Base-by-base conservation (phyloP, 768 basidiomycete genomes). In the Rhodotorula graminis region DNA sequence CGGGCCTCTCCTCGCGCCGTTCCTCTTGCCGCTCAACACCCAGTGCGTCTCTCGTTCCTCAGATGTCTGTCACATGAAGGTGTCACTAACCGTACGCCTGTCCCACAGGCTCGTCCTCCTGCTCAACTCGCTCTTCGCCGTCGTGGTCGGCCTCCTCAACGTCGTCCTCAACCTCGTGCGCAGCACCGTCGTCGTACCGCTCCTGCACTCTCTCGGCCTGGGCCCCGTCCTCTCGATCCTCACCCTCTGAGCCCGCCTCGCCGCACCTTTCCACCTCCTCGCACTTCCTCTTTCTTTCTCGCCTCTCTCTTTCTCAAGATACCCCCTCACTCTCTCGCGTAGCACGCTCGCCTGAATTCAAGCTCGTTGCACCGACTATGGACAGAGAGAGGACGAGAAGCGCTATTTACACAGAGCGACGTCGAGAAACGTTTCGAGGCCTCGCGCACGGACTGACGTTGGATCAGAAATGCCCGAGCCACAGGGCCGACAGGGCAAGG, bases 111-210 rank as follows among this genome's bases (percentile, higher is more conserved):
- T 66, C 55, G 33, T 37, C 46, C n/a, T 23, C 25, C 55, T 60
- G 58, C 49, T 47, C 56, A 63, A 55, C 42, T n/a, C 62, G 21
- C 66, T 70, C 62, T 57, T 53, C 61, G 16, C 10, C 46, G 61
- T 42, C 56, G 52, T 27, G 53, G 67, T 40, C 55, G 67, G 67
- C n/a, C 47, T 69, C 8, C 55, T 69, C 44, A 56, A 62, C 21
- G 55, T 58, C 61, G 67, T 69, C n/a, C 50, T 67, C 50, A n/a
- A 47, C 49, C 57, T 72, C 42, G 56, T 72, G 40, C 52, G 47
- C 62, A 53, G 50, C 25, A 42, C 70, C 64, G 53, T 71, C 64
- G 58, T 59, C 37, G 37, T 37, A 7, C 42, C 64, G 59, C 40
- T 62, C 59, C 57, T 65, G 25, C 58, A 50, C 61, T 4, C 2